Base-by-base conservation (phyloP, 495 filamentous ascomycete species). In the Hypomontagnella monticulosa region DNA sequence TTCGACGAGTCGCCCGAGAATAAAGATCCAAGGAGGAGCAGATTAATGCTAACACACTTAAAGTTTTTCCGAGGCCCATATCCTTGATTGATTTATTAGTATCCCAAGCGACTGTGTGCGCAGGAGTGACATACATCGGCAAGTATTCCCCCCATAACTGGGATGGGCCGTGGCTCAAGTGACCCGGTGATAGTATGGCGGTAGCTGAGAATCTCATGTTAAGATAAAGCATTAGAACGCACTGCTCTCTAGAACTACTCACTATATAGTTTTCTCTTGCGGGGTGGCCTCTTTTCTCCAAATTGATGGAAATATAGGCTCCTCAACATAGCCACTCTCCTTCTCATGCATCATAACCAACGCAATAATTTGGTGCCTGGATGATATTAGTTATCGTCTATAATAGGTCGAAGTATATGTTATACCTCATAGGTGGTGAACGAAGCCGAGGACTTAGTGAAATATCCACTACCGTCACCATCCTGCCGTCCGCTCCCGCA, bases 1-100 rank as follows among this genome's bases (percentile, higher is more conserved):
- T 11, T 14, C 4, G 41, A 10, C 18, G 3, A 20, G 2, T 23
- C n/a, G 27, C 20, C 8, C 10, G 43, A 19, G 47, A 46, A 27
- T 37, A 8, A 36, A 37, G 36, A 42, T 73, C 74, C 19, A 76
- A 42, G 30, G 58, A 70, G 2, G 41, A 16, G 34, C 57, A 63
- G 8, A 76, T 59, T 32, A 76, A 41, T 11, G 70, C 48, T 12
- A 74, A 47, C 8, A 54, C 34, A 16, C 41, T 71, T 4, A 74
- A 57, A 5, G 73, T 74, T 51, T 76, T 76, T 10, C 73, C 72
- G 5, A 76, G 56, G 4, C 73, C 73, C 73, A 76, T 76, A 37
- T 77, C 75, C 75, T 77, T 27, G 12, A 37, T 34, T 50, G 34
- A 40, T 40, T 40, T 15, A 53, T n/a, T 54, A 10, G 23, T 40